These are phyloP conservation scores for Hanseniaspora nectarophila DNA, from an alignment of 805 yeast species.

Conservation along the genomic window DNA sequence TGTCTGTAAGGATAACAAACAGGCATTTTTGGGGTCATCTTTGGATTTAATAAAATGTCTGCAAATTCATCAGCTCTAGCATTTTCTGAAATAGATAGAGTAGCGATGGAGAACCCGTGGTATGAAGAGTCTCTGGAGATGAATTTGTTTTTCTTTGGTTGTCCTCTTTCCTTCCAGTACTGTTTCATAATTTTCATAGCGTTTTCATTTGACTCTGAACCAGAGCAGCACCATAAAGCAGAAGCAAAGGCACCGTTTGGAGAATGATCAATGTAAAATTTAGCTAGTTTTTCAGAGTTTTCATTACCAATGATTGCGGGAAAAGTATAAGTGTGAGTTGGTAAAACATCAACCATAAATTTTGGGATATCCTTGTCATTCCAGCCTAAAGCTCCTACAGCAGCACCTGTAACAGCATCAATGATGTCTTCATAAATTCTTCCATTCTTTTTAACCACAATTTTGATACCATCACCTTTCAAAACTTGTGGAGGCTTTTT, in stretches of 20 bases:
- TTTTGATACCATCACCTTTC: slow-evolving; percentile 34
- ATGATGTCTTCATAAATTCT: slow-evolving; percentile 28
- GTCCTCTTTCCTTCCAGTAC: slow-evolving; percentile 35
- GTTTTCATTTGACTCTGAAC: slow-evolving; percentile 57
- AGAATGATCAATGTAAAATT: slow-evolving; percentile 32
- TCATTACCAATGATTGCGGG: slow-evolving; percentile 27
- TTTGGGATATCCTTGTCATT: slow-evolving; percentile 29
- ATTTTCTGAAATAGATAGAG: slow-evolving; percentile 33
- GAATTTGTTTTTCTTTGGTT: slow-evolving; percentile 32
- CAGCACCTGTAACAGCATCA: slow-evolving; percentile 43
- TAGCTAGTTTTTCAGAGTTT: slow-evolving; percentile 34
- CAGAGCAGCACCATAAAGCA: slow-evolving; percentile 44
- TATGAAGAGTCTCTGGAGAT: slow-evolving; percentile 36
- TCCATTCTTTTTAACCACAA: slow-evolving; percentile 34
- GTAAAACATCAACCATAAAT: slow-evolving; percentile 32
- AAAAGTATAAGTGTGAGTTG: slow-evolving; percentile 31
- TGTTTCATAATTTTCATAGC: slow-evolving; percentile 47
- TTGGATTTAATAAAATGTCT: slow-evolving; percentile 23
- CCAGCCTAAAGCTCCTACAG: slow-evolving; percentile 41
- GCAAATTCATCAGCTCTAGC: slow-evolving; percentile 29
- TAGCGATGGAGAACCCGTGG: slow-evolving; percentile 40
- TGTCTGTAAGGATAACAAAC: slow-evolving; percentile 29
- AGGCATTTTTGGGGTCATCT: slow-evolving; percentile 24
- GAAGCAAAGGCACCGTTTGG: slow-evolving; percentile 31
- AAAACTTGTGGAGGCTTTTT: slow-evolving; percentile 32